Conservation (phyloP, 78 protist species). For the Chrysochromulina tobinii region DNA sequence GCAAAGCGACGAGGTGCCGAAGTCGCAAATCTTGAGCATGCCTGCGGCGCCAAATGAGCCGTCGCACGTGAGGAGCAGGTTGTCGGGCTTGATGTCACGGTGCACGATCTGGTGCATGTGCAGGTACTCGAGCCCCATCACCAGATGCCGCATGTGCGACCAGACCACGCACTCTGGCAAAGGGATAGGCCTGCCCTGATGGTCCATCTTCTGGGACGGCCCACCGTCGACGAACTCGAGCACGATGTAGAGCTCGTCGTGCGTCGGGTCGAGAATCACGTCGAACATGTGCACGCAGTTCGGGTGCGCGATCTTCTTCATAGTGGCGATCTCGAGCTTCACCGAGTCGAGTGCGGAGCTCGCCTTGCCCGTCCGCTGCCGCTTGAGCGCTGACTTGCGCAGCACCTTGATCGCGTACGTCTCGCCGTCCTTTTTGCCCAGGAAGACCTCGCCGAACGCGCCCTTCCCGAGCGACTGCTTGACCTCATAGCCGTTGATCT, state of each 20-base stretch:
- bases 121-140: not conserved
- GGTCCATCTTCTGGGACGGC: not conserved
- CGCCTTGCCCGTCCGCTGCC: not conserved
- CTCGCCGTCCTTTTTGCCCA: not conserved
- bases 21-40: too few species aligned
- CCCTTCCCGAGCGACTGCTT: not conserved
- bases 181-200: not conserved
- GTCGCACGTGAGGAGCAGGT: too few species aligned
- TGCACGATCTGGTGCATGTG: too few species aligned
- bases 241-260: not conserved
- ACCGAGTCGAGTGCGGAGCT: not conserved
- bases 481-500: not conserved
- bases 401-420: not conserved
- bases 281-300: not conserved
- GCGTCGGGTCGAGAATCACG: conserved; percentile 30
- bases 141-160: not conserved
- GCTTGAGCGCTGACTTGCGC: not conserved
- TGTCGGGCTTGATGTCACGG: too few species aligned
- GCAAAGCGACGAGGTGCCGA: too few species aligned
- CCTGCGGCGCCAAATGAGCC: too few species aligned
- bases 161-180: not conserved
- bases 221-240: not conserved
- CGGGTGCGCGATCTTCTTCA: conserved; percentile 4
- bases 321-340: conserved; percentile 27
- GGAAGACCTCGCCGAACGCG: not conserved